Conservation (phyloP, 495 filamentous ascomycete genomes). For the Extremus antarcticus region DNA sequence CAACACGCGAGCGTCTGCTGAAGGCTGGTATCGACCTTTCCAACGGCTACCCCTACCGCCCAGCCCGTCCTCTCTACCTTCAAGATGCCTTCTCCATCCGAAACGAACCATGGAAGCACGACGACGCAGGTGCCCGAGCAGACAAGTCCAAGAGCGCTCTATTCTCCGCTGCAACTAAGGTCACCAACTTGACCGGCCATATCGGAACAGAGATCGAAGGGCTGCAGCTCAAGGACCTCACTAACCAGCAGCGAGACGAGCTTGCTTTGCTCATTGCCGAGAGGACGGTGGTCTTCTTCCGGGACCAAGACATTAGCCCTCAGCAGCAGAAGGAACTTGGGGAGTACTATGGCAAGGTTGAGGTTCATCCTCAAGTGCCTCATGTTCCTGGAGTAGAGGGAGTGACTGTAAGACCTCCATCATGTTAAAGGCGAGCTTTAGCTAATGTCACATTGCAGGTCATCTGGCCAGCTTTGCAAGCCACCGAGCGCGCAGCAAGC, state of each 20-base stretch:
- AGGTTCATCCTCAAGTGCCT: conserved; percentile 59
- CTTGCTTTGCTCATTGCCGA: conserved; percentile 62
- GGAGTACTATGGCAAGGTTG: conserved; percentile 54
- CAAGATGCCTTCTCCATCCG: conserved; percentile 53
- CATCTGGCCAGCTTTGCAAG: too few relatives aligned
- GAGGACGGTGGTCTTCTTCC: conserved; percentile 65
- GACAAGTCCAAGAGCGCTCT: conserved; percentile 58
- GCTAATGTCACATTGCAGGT: too few relatives aligned
- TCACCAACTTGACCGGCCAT: conserved; percentile 52
- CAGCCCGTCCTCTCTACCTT: too few relatives aligned
- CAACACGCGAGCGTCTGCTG: too few relatives aligned
- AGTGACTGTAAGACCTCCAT: too few relatives aligned
- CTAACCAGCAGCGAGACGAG: conserved; percentile 56
- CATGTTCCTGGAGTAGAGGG: conserved; percentile 58
- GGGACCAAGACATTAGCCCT: conserved; percentile 58
- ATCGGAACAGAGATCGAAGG: conserved; percentile 66
- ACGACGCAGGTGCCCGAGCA: conserved; percentile 53
- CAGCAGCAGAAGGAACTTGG: conserved; percentile 58
- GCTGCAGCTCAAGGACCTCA: conserved; percentile 57
- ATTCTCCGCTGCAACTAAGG: conserved; percentile 52
- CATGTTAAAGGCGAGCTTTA: too few relatives aligned
- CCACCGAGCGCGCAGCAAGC: too few relatives aligned
- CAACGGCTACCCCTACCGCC: too few relatives aligned
- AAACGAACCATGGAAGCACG: conserved; percentile 43
- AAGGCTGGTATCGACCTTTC: too few relatives aligned